Evolutionary conservation across 352 stramenopile genomes (phyloP).

Genomic region (Phytophthora pinifolia): DNA sequence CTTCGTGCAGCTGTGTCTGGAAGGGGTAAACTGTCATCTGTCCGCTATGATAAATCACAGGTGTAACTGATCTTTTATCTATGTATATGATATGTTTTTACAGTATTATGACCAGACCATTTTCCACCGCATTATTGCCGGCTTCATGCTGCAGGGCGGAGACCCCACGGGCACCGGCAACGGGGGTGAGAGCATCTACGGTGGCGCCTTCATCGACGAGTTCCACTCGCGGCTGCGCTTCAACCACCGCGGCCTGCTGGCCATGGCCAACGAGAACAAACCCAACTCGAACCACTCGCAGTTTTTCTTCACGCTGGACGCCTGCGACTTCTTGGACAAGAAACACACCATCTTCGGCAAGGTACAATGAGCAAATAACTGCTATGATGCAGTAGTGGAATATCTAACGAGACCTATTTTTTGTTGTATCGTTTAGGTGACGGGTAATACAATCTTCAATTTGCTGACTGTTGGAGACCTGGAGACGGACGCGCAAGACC

Average conservation of each 20-base stretch:
- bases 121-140: slow-evolving; percentile 95
- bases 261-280: slow-evolving; percentile 92
- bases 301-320: slow-evolving; percentile 98
- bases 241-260: slow-evolving; percentile 95
- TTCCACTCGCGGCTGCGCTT: slow-evolving; percentile 95
- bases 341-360: slow-evolving; percentile 96
- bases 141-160: slow-evolving; percentile 96
- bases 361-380: slow-evolving; percentile 17
- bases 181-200: slow-evolving; percentile 82
- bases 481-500: slow-evolving; percentile 86
- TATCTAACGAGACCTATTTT: neutral
- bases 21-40: slow-evolving; percentile 41
- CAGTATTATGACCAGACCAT: slow-evolving; percentile 96
- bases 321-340: slow-evolving; percentile 92
- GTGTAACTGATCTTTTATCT: neutral
- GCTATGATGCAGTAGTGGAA: neutral
- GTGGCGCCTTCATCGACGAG: slow-evolving; percentile 88
- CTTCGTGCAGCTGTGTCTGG: slow-evolving; percentile 92
- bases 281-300: slow-evolving; percentile 91
- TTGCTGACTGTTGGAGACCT: slow-evolving; percentile 90
- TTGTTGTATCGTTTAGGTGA: slow-evolving; percentile 85
- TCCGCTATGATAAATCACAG: slow-evolving; percentile 3
- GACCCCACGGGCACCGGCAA: slow-evolving; percentile 87
- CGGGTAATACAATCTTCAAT: slow-evolving; percentile 98
- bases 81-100: slow-evolving; percentile 10